phyloP scores from a whole-genome alignment of 306 rosid genomes.

The Dryas alaskensis region DNA sequence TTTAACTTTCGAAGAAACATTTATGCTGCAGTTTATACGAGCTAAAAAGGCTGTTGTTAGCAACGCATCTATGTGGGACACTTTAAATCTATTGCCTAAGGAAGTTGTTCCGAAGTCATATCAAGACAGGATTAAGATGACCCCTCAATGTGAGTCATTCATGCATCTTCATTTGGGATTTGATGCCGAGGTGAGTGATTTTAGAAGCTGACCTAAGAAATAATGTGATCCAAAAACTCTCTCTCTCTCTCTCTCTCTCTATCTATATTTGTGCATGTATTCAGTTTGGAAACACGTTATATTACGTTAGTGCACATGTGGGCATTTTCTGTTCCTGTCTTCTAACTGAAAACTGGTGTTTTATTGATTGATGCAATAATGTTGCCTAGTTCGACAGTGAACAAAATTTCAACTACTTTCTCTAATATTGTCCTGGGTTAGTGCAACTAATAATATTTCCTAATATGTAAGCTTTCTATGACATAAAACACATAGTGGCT shows the following conservation, averaged over 20 bases:
- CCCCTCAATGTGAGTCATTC: slow-evolving; percentile 88
- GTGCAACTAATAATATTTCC: no score
- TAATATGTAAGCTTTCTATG: no score
- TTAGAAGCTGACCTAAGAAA: not conserved
- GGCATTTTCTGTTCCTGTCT: no score
- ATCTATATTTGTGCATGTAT: no score
- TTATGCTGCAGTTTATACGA: slow-evolving; percentile 60
- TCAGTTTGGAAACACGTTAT: no score
- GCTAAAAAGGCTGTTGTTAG: slow-evolving; percentile 88
- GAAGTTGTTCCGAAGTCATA: slow-evolving; percentile 65
- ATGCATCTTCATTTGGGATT: slow-evolving; percentile 98
- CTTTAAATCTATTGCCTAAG: slow-evolving; percentile 64
- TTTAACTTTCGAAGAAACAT: slow-evolving; percentile 13
- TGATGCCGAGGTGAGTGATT: slow-evolving; percentile 64
- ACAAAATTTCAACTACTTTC: no score
- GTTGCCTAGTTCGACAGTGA: no score
- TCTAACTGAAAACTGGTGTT: no score
- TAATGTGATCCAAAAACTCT: not conserved
- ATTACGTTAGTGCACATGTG: no score
- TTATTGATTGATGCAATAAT: no score
- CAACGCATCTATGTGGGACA: slow-evolving; percentile 95
- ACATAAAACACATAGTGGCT: no score
- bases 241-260: not conserved
- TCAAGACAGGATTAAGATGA: slow-evolving; percentile 44
- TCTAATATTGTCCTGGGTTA: no score